Evolutionary conservation across 2,329 filamentous ascomycete genomes (phyloP).

Genomic region (Fusarium sp.): DNA sequence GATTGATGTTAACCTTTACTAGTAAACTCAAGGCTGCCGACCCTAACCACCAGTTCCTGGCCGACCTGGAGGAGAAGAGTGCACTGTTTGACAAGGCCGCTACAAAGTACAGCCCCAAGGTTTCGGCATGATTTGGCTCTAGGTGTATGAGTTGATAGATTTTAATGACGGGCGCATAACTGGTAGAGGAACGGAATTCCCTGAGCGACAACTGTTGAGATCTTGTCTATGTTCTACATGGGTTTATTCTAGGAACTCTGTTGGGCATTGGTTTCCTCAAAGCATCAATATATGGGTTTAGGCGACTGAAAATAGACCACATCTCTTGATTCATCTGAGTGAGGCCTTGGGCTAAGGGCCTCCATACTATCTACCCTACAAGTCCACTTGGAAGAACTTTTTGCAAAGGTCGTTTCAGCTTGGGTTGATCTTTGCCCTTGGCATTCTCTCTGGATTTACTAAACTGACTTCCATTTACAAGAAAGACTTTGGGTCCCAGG

Average conservation of each 20-base stretch:
- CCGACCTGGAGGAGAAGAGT: conserved; percentile 86
- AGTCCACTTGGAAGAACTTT: background rate
- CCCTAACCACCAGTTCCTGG: conserved; percentile 76
- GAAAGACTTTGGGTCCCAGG: no score
- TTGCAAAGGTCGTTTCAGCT: background rate
- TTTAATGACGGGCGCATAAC: conserved; percentile 48
- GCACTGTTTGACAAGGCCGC: conserved; percentile 88
- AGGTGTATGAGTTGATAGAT: conserved; percentile 41
- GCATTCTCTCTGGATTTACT: no score
- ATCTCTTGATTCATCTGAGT: background rate
- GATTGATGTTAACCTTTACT: conserved; percentile 38
- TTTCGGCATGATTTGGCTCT: conserved; percentile 60
- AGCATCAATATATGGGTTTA: background rate
- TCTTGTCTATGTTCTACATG: conserved; percentile 22
- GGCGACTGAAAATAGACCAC: conserved; percentile 18
- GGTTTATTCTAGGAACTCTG: background rate
- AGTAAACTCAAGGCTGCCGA: conserved; percentile 70
- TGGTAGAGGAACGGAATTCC: conserved; percentile 40
- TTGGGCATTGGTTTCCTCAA: background rate
- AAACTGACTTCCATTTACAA: no score
- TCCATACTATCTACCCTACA: background rate
- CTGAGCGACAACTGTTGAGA: conserved; percentile 36
- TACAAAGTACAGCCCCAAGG: conserved; percentile 88
- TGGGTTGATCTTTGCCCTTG: no score
- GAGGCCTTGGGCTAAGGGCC: background rate